These are phyloP conservation scores for Penicillium sclerotigenum DNA, from an alignment of 2,329 filamentous ascomycete genomes.

Conservation along the genomic window DNA sequence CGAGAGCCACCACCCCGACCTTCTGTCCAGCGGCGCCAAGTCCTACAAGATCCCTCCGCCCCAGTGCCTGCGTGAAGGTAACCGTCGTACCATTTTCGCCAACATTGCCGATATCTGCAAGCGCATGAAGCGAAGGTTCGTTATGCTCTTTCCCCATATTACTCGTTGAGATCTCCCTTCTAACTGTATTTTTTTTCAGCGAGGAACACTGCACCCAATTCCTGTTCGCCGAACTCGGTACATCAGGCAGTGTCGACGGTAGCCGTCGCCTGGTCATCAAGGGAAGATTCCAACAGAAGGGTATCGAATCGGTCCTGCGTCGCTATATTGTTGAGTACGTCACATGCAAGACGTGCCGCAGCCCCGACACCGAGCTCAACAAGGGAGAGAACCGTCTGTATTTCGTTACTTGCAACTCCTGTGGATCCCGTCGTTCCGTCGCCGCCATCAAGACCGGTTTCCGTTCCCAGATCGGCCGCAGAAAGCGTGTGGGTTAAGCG, in stretches of 20 bases:
- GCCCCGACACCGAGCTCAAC: slow-evolving; percentile 90
- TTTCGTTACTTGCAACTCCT: slow-evolving; percentile 96
- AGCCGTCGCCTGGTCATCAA: slow-evolving; percentile 94
- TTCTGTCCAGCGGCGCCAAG: slow-evolving; percentile 81
- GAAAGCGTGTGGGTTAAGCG: slow-evolving; percentile 81
- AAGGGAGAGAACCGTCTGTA: slow-evolving; percentile 99
- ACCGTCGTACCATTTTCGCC: slow-evolving; percentile 99
- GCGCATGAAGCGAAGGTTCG: slow-evolving; percentile 80
- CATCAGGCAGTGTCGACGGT: slow-evolving; percentile 91
- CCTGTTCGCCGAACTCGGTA: slow-evolving; percentile 97
- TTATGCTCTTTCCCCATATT: background rate
- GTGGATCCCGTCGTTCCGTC: slow-evolving; percentile 78
- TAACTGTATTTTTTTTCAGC: slow-evolving; percentile 43
- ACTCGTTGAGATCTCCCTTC: background rate
- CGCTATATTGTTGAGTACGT: slow-evolving; percentile 76
- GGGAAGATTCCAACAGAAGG: slow-evolving; percentile 99
- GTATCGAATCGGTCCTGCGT: slow-evolving; percentile 93
- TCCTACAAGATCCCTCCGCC: slow-evolving; percentile 99
- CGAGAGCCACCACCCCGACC: slow-evolving; percentile 93
- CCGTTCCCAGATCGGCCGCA: slow-evolving; percentile 98
- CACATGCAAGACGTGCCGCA: slow-evolving; percentile 97
- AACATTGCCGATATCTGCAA: slow-evolving; percentile 99
- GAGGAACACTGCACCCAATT: slow-evolving; percentile 98
- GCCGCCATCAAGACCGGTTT: slow-evolving; percentile 99
- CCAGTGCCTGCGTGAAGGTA: slow-evolving; percentile 98